A percentile compares a stretch with the other conserved stretches of the same genome.
These are phyloP conservation scores for Meripilus lineatus DNA, from an alignment of 1,284 basidiomycete species.

Conservation along the genomic window DNA sequence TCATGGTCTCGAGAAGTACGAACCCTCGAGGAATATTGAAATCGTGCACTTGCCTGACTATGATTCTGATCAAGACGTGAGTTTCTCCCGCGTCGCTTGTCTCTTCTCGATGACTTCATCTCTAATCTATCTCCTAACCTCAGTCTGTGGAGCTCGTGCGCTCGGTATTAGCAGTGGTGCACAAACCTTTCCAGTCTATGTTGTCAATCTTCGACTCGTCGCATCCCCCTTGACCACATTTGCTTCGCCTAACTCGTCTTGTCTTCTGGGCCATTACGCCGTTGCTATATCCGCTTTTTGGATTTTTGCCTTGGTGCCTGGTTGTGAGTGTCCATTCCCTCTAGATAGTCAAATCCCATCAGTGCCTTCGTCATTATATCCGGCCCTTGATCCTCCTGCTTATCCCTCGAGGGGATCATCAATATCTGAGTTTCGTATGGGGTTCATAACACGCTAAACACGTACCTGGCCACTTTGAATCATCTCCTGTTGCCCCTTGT, in stretches of 20 bases:
- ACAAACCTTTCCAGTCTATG: constrained; percentile 50
- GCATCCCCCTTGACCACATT: constrained; percentile 48
- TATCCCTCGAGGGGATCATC: neutral
- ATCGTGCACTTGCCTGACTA: constrained; percentile 47
- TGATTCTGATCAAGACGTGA: constrained; percentile 38
- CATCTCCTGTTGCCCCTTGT: neutral
- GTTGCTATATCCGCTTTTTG: no score
- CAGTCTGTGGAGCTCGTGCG: constrained; percentile 22
- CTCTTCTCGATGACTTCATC: constrained; percentile 2
- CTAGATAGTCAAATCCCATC: neutral
- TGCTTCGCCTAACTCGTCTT: no score
- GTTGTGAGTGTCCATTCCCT: no score
- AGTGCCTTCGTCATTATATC: neutral
- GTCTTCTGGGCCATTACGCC: no score
- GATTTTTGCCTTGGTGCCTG: no score
- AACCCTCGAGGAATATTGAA: constrained; percentile 58
- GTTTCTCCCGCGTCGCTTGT: constrained; percentile 12
- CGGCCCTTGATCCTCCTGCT: neutral
- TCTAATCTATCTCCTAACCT: neutral
- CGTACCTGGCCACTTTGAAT: no score
- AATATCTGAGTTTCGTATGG: neutral
- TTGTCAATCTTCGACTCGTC: constrained; percentile 43
- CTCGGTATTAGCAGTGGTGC: constrained; percentile 41
- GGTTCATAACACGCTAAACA: no score
- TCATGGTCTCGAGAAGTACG: constrained; percentile 59